Percentiles rank a stretch among this genome's conserved stretches.
Evolutionary conservation across 139 green algal genomes (phyloP).

Genomic region (Chlamydomonas sp.): DNA sequence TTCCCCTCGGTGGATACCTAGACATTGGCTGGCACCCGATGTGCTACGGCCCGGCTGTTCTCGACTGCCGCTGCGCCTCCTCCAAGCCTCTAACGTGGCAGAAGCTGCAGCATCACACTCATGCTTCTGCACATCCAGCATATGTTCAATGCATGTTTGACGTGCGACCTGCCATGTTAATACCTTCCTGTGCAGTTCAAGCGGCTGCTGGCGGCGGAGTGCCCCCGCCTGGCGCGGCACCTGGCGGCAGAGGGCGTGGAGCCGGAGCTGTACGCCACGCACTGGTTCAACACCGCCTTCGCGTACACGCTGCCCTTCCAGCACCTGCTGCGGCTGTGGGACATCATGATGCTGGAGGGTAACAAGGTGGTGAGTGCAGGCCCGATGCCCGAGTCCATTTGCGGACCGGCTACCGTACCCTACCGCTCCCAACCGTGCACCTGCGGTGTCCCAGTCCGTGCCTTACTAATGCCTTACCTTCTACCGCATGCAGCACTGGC

Average conservation of each 20-base stretch:
- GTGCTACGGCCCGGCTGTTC: too few species aligned
- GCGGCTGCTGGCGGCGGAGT: conserved; percentile 55
- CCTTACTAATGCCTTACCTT: not conserved
- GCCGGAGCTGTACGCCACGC: conserved; percentile 79
- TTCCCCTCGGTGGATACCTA: too few species aligned
- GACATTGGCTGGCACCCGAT: too few species aligned
- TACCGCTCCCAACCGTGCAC: not conserved
- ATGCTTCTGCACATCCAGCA: too few species aligned
- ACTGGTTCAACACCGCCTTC: conserved; percentile 95
- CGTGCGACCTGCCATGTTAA: not conserved
- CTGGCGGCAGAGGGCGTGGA: conserved; percentile 67
- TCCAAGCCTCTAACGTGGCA: too few species aligned
- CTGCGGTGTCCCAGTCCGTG: not conserved
- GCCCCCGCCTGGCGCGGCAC: conserved; percentile 64
- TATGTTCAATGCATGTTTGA: not conserved
- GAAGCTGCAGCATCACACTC: not conserved
- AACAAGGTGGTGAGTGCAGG: conserved; percentile 54
- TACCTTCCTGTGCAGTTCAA: conserved; percentile 35
- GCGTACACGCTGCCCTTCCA: conserved; percentile 87
- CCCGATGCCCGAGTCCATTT: not conserved
- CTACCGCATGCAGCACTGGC: not conserved
- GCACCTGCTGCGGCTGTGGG: conserved; percentile 86
- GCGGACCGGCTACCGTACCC: not conserved
- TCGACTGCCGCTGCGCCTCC: too few species aligned
- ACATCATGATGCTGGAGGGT: conserved; percentile 85